Evolutionary conservation across 2,329 filamentous ascomycete species (phyloP).

Genomic region (Fusarium domesticum): DNA sequence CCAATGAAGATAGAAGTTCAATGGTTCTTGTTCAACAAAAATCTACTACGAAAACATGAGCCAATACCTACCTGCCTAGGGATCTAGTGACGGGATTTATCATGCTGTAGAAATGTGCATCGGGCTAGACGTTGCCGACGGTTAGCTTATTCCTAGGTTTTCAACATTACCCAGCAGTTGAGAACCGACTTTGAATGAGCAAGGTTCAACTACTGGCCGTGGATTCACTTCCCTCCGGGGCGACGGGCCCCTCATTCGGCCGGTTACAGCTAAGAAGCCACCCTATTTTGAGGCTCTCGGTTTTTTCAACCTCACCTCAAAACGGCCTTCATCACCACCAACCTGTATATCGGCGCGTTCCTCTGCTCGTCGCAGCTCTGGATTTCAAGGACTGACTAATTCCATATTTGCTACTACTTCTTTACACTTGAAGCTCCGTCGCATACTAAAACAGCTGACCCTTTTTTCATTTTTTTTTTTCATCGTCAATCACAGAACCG

Average conservation of each 20-base stretch:
- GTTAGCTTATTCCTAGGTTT: background rate
- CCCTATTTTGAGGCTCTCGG: constrained; percentile 11
- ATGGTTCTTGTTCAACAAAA: too few species aligned
- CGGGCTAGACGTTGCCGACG: background rate
- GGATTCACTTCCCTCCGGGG: constrained; percentile 16
- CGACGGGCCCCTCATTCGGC: constrained; percentile 18
- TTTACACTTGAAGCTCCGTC: background rate
- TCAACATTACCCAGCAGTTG: constrained; percentile 1
- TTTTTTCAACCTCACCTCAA: constrained; percentile 17
- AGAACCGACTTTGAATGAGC: background rate
- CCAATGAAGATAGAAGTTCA: too few species aligned
- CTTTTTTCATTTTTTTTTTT: background rate
- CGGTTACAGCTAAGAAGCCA: constrained; percentile 16
- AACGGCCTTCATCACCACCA: too few species aligned
- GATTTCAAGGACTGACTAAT: too few species aligned
- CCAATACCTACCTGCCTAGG: too few species aligned
- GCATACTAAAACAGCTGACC: background rate
- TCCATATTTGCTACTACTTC: background rate
- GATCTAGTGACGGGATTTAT: too few species aligned
- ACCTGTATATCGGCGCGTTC: too few species aligned
- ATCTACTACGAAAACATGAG: too few species aligned
- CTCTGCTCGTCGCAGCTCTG: too few species aligned
- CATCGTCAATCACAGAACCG: background rate
- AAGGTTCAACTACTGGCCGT: constrained; percentile 1
- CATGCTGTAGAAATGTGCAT: background rate